Evolutionary conservation across 768 basidiomycete species (phyloP).

Genomic region (Plicaturopsis crispa): DNA sequence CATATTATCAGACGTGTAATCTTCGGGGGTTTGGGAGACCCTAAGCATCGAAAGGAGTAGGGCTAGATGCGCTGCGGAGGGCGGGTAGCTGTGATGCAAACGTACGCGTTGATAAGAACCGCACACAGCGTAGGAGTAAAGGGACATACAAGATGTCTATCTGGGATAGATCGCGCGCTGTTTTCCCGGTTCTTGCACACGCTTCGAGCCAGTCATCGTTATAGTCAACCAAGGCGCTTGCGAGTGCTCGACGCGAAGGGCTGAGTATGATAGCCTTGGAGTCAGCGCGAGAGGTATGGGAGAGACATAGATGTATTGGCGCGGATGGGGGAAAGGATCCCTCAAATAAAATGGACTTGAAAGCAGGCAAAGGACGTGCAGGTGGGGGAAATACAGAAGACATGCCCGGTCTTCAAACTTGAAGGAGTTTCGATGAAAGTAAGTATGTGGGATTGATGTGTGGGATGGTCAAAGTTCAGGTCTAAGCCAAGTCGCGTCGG

Average conservation of each 20-base stretch:
- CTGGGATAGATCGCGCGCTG: conserved; percentile 29
- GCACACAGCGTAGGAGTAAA: conserved; percentile 2
- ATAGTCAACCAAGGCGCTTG: conserved; percentile 32
- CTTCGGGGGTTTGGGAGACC: conserved; percentile 18
- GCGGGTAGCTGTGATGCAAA: conserved; percentile 46
- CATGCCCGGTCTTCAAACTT: conserved; percentile 11
- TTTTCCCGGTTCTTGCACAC: conserved; percentile 30
- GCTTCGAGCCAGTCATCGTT: conserved; percentile 38
- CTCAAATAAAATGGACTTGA: conserved; percentile 50
- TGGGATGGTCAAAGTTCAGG: not conserved
- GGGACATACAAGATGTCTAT: conserved; percentile 49
- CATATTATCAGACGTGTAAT: conserved; percentile 14
- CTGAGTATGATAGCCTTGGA: conserved; percentile 40
- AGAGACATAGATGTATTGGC: conserved; percentile 60
- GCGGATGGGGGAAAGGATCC: conserved; percentile 63
- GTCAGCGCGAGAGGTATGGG: conserved; percentile 28
- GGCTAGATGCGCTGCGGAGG: conserved; percentile 47
- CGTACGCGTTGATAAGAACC: conserved; percentile 9
- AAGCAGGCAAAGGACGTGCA: conserved; percentile 43
- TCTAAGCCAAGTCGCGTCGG: not conserved
- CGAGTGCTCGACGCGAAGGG: conserved; percentile 40
- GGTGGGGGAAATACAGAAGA: conserved; percentile 33
- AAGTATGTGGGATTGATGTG: not conserved
- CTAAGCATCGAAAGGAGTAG: conserved; percentile 44
- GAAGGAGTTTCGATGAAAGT: conserved; percentile 23